Conservation (phyloP, 495 filamentous ascomycete genomes). For the Recurvomyces mirabilis region DNA sequence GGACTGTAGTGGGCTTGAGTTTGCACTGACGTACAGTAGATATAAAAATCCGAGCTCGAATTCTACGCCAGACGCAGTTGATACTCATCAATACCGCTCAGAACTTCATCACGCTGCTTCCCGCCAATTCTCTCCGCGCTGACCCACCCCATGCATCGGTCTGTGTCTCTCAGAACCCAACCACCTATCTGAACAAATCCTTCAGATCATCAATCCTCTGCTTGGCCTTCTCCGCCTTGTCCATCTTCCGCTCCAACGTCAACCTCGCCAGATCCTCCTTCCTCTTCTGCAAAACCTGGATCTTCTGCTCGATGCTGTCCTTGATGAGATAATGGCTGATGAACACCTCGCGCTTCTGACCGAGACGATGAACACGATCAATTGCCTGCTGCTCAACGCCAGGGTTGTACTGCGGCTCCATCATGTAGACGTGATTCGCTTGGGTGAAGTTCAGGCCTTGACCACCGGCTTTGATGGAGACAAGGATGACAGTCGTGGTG, state of each 20-base stretch:
- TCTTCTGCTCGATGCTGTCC: conserved; percentile 86
- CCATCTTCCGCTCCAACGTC: conserved; percentile 54
- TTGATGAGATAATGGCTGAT: conserved; percentile 82
- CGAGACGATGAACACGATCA: conserved; percentile 86
- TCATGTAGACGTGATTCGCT: conserved; percentile 79
- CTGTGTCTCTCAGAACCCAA: no score
- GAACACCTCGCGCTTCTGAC: conserved; percentile 72
- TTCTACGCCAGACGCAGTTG: no score
- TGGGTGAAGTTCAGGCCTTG: conserved; percentile 83
- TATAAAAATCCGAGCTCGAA: no score
- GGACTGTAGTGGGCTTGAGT: no score
- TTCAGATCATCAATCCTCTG: conserved; percentile 69
- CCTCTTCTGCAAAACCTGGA: conserved; percentile 76
- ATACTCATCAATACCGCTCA: no score
- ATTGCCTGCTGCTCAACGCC: conserved; percentile 89
- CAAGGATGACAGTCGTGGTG: conserved; percentile 64
- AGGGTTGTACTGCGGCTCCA: conserved; percentile 97
- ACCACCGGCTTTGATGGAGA: conserved; percentile 86
- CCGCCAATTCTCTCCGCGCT: no score
- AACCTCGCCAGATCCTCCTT: conserved; percentile 81
- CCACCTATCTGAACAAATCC: conserved; percentile 50
- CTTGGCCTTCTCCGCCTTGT: conserved; percentile 63
- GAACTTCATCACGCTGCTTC: no score
- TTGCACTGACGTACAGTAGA: no score
- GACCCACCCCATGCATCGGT: no score